Evolutionary conservation across 257 asterid genomes (phyloP), one percentile per base, ranked within the genome.

Genomic region (Anisodus tanguticus): DNA sequence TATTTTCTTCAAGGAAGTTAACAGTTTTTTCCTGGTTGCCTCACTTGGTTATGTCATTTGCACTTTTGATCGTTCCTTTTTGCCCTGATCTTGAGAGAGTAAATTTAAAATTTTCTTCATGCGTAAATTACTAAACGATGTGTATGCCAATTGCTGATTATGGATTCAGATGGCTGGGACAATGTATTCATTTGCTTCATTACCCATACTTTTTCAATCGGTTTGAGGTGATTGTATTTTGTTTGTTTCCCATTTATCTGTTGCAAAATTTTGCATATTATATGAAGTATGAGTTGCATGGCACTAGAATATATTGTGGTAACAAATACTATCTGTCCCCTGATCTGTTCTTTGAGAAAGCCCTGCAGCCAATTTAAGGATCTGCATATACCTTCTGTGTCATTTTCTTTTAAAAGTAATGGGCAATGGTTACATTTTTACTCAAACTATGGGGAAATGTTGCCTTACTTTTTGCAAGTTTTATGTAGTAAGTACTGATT

Each of bases 41-140:
- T 71, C 79, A 45, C 58, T 43, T 71, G 79, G 79, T 71, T 9
- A 9, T 45, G 39, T 45, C 57, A 45, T 71, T 22, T 43, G n/a
- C 9, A 43, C 79, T 43, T 71, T n/a, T 71, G 4, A n/a, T 71
- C 79, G 9, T 17, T 71, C 19, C 11, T 11, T 47, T 45, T 47
- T 70, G 57, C 31, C 79, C 13, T 17, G 0, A 10, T 6, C 43
- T 47, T 11, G 80, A 47, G 39, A 72, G 43, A 11, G 60, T 49
- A 47, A 47, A 31, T 31, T 1, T 10, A 19, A 6, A 47, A 19
- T 19, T 47, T n/a, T 47, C 60, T 19, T 47, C 43, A 5, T 47
- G 35, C 35, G 35, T 31, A 31, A 31, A 31, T 31, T 31, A 31
- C 35, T 31, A 31, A 31, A 31, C 35, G 35, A 31, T 31, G 45